A percentile compares a stretch with the other conserved stretches of the same genome.
phyloP scores from a whole-genome alignment of 192 early-diverging fungal genomes.

The Umbelopsis isabellina region DNA sequence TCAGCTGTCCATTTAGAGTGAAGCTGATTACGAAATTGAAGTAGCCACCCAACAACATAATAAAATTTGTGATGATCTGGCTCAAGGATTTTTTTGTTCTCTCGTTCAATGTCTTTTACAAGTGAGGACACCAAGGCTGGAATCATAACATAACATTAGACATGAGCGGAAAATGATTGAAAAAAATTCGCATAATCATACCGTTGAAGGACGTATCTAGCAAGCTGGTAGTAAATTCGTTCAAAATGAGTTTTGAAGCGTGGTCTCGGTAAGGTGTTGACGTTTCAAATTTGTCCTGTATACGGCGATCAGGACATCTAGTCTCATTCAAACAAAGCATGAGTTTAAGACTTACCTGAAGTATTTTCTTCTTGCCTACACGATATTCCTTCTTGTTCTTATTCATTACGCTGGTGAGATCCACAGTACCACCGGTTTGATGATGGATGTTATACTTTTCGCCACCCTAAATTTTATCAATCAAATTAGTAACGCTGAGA shows the following conservation, averaged over 20 bases:
- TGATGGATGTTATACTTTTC: slow-evolving; percentile 41
- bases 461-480: slow-evolving; percentile 32
- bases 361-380: slow-evolving; percentile 36
- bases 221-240: slow-evolving; percentile 33
- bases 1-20: slow-evolving; percentile 10
- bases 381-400: slow-evolving; percentile 34
- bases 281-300: slow-evolving; percentile 3
- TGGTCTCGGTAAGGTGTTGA: slow-evolving; percentile 8
- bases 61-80: slow-evolving; percentile 44
- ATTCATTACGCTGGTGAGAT: slow-evolving; percentile 39
- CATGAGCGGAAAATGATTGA: neutral
- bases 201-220: slow-evolving; percentile 53
- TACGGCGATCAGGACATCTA: neutral
- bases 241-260: slow-evolving; percentile 21
- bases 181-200: slow-evolving; percentile 17
- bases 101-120: slow-evolving; percentile 42
- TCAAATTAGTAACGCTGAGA: neutral
- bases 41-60: slow-evolving; percentile 44
- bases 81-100: slow-evolving; percentile 44
- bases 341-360: slow-evolving; percentile 28
- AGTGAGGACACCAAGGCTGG: slow-evolving; percentile 44
- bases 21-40: slow-evolving; percentile 31
- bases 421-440: slow-evolving; percentile 44
- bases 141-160: neutral
- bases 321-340: neutral